Conservation (phyloP, 2,329 filamentous ascomycete genomes). For the Aureobasidium namibiae region DNA sequence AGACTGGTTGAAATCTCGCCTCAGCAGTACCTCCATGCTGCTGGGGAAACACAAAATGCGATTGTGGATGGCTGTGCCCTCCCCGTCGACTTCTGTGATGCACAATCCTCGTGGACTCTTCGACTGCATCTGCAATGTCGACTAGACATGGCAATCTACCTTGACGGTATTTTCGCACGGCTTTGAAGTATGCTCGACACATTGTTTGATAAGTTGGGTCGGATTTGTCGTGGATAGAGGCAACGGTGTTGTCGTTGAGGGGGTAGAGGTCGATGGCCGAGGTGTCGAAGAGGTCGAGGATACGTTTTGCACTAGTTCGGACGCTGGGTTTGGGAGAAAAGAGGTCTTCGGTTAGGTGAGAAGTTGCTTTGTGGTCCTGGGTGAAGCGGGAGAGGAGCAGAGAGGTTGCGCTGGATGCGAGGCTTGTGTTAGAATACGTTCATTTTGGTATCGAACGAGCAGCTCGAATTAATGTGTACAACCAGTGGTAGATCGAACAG, state of each 20-base stretch:
- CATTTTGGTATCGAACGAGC: no score
- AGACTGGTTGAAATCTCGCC: neutral
- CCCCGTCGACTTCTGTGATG: neutral
- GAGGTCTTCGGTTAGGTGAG: slow-evolving; percentile 25
- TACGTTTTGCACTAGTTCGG: slow-evolving; percentile 18
- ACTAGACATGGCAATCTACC: neutral
- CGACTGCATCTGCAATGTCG: neutral
- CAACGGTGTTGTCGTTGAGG: neutral
- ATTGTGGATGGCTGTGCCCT: neutral
- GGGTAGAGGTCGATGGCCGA: slow-evolving; percentile 11
- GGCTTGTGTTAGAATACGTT: neutral
- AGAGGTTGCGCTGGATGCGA: slow-evolving; percentile 17
- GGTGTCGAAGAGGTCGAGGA: slow-evolving; percentile 19
- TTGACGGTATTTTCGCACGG: neutral
- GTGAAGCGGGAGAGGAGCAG: slow-evolving; percentile 22
- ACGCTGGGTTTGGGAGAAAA: slow-evolving; percentile 29
- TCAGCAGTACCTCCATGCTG: neutral
- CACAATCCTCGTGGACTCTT: neutral
- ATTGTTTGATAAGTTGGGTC: neutral
- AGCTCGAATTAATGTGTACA: no score
- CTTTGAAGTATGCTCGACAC: neutral
- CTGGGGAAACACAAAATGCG: neutral
- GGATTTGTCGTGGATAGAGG: neutral
- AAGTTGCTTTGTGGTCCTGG: slow-evolving; percentile 1
- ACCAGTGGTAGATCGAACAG: no score